phyloP scores from a whole-genome alignment of 495 filamentous ascomycete species.

The Ascodesmis nigricans region DNA sequence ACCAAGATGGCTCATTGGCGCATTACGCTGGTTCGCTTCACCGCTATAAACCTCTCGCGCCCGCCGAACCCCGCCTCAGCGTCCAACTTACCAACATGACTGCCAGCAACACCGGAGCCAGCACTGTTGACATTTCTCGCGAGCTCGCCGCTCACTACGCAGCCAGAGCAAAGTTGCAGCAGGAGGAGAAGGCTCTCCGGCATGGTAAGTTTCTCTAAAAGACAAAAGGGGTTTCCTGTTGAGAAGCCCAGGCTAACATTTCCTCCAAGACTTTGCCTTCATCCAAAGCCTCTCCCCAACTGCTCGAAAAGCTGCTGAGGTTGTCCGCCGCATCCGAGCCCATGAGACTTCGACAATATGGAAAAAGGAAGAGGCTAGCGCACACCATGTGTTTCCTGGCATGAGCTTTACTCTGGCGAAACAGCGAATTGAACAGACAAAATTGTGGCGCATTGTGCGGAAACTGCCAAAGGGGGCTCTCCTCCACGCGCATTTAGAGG shows the following conservation, averaged over 20 bases:
- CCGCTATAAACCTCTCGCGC: too few species aligned
- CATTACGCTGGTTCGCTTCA: too few species aligned
- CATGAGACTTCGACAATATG: slow-evolving; percentile 52
- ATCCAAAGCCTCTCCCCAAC: slow-evolving; percentile 48
- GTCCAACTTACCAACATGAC: too few species aligned
- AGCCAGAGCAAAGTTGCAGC: slow-evolving; percentile 55
- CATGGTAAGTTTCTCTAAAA: slow-evolving; percentile 36
- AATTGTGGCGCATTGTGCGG: slow-evolving; percentile 64
- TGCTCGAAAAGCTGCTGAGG: slow-evolving; percentile 49
- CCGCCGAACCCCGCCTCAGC: slow-evolving; percentile 6
- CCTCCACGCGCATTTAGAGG: slow-evolving; percentile 70
- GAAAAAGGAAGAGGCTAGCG: slow-evolving; percentile 44
- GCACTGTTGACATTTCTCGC: too few species aligned
- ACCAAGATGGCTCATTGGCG: too few species aligned
- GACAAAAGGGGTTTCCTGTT: neutral
- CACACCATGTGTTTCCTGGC: slow-evolving; percentile 46
- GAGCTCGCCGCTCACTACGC: slow-evolving; percentile 36
- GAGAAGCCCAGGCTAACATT: slow-evolving; percentile 4
- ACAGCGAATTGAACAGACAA: slow-evolving; percentile 54
- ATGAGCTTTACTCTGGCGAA: slow-evolving; percentile 77
- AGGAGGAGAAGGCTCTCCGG: slow-evolving; percentile 56
- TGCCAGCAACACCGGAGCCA: too few species aligned
- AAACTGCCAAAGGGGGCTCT: slow-evolving; percentile 80
- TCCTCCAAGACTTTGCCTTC: slow-evolving; percentile 34
- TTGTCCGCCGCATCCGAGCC: slow-evolving; percentile 54